Evolutionary conservation across 352 stramenopile species (phyloP), one percentile per base, ranked within the genome.

Genomic region (Phytophthora ramorum): DNA sequence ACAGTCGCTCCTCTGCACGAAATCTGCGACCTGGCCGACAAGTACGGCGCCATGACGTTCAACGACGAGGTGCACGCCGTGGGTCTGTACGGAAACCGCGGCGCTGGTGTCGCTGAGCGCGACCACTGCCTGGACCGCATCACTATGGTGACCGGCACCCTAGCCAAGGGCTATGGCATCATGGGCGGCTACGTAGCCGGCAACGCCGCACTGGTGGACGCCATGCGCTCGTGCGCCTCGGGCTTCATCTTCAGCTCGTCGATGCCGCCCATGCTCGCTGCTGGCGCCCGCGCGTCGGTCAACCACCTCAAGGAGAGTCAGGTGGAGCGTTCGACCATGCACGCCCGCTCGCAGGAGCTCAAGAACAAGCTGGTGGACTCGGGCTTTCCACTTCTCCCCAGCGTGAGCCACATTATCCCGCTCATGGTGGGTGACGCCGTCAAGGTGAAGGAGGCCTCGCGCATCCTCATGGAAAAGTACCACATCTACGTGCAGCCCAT

Each of bases 221-320:
- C 91, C 44, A 96, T 97, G 85, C 89, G 91, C 28, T 95, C 85
- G 49, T 92, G 80, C 10, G 83, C 81, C 19, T 87, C 90, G 12
- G 91, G 91, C 26, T 97, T 97, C 62, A 97, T 97, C 63, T 97
- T 97, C 66, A 95, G 90, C 56, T 96, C 91, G 8, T 96, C 91
- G 44, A 91, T 97, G 66, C 90, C 90, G 16, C 91, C 91, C 0
- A 89, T 93, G 63, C 75, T 97, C 8, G 90, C 90, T 14, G 90
- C 91, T 19, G 91, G 87, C 48, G 91, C 89, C 13, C 76, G 79
- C 24, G 88, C 89, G 9, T 93, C 90, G 4, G 87, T 97, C 41
- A 70, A 71, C 45, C 81, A 97, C 73, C 56, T 97, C 40, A 96
- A 96, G 74, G 79, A 91, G 61, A 94, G 83, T 48, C 86, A 91